Percentiles rank a stretch among this genome's conserved stretches.
These are phyloP conservation scores for Tricholoma saponaceum DNA, from an alignment of 768 basidiomycete genomes.

Conservation along the genomic window DNA sequence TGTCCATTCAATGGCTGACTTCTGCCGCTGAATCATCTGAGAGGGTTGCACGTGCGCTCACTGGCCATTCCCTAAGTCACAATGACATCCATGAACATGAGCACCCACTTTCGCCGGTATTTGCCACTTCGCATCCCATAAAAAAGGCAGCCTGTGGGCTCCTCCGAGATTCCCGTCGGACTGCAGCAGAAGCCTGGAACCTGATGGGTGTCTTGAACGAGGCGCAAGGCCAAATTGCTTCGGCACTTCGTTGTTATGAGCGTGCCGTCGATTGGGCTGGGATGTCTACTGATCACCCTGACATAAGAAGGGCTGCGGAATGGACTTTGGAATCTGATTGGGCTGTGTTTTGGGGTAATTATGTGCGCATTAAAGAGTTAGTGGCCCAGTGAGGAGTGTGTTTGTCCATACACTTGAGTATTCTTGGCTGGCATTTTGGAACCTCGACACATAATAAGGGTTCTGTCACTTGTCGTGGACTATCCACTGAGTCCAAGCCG, in stretches of 20 bases:
- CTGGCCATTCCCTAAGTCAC: conserved; percentile 33
- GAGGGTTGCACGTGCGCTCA: conserved; percentile 53
- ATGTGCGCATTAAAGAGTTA: conserved; percentile 41
- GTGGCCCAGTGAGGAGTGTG: background rate
- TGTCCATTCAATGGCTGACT: conserved; percentile 52
- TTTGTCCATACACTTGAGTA: background rate
- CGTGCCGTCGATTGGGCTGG: conserved; percentile 71
- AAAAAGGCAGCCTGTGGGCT: conserved; percentile 50
- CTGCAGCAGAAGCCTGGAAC: conserved; percentile 74
- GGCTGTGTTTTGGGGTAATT: conserved; percentile 57
- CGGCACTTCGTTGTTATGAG: conserved; percentile 60
- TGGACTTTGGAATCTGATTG: conserved; percentile 58
- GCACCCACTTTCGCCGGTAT: conserved; percentile 37
- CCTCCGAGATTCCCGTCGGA: conserved; percentile 65
- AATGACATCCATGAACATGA: conserved; percentile 15
- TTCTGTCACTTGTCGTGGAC: background rate
- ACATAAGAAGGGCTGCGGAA: conserved; percentile 40
- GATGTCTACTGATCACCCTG: conserved; percentile 29
- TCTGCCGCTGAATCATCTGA: conserved; percentile 68
- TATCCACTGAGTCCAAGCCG: background rate
- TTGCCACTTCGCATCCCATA: conserved; percentile 46
- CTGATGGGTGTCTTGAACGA: conserved; percentile 68
- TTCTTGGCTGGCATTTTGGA: background rate
- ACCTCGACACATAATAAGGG: background rate
- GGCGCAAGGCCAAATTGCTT: conserved; percentile 29